Percentiles rank a stretch among this genome's conserved stretches.
phyloP scores from a whole-genome alignment of 1,139 yeast genomes.

The Magnusiomyces tetraspermus region DNA sequence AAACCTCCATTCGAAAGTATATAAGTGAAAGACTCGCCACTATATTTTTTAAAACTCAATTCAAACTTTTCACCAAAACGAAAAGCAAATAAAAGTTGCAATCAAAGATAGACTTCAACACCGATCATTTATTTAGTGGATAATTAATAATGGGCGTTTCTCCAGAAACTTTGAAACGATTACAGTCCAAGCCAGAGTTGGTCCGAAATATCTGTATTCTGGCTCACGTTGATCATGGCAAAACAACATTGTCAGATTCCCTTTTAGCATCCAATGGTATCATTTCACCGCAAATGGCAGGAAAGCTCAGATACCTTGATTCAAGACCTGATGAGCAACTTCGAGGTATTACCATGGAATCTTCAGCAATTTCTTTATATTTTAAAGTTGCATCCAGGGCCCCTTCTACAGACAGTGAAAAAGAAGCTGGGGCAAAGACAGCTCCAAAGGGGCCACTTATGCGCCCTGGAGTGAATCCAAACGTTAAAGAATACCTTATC shows the following conservation, averaged over 20 bases:
- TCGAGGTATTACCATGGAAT: conserved; percentile 96
- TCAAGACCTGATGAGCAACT: conserved; percentile 93
- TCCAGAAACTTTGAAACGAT: conserved; percentile 50
- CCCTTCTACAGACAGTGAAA: conserved; percentile 2
- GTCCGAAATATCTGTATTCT: conserved; percentile 88
- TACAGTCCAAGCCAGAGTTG: conserved; percentile 60
- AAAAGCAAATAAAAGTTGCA: background rate
- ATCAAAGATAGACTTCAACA: background rate
- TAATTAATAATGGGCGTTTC: conserved; percentile 34
- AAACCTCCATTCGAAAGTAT: too few relatives aligned
- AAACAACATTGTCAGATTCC: conserved; percentile 89
- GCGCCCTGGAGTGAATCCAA: conserved; percentile 21
- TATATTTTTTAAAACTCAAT: too few relatives aligned
- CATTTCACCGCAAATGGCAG: conserved; percentile 90
- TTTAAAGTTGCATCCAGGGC: conserved; percentile 38
- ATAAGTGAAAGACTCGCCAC: too few relatives aligned
- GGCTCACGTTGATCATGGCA: conserved; percentile 99
- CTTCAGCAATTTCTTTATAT: conserved; percentile 82
- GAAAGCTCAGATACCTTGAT: conserved; percentile 85
- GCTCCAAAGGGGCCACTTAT: background rate
- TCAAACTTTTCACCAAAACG: background rate
- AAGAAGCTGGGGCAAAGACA: conserved; percentile 9
- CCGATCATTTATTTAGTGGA: background rate
- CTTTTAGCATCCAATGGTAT: conserved; percentile 91
- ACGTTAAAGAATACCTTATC: conserved; percentile 67